Evolutionary conservation across 192 early-diverging fungal genomes (phyloP), one percentile per base, ranked within the genome.

Genomic region (Oehlia diaphana): DNA sequence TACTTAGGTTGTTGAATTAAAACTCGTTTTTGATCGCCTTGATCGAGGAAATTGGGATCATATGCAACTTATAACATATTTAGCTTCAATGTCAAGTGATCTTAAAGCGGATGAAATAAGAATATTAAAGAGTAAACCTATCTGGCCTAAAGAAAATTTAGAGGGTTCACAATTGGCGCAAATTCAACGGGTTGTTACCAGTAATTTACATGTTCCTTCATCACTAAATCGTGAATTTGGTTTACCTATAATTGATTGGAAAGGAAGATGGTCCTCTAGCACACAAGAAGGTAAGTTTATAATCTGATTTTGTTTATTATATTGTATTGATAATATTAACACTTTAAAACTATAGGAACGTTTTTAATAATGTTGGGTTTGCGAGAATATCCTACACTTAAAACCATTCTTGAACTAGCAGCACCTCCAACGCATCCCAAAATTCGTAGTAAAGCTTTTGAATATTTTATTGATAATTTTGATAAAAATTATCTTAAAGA

Each of bases 1-100:
- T 37, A 37, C 37, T 5, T 9, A 47, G 44, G 44, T 47, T 33
- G 23, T 58, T 21, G 4, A 13, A 14, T 47, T 67, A n/a, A 78
- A 65, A 26, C 9, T 21, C 23, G 7, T 39, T 16, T 35, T 47
- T 47, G 44, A 47, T 12, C 39, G 39, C 0, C 39, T 42, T 42
- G 10, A 47, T 12, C 88, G 89, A 14, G 88, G 94, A 44, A 92
- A 91, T 67, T 97, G 94, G 94, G 93, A 95, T 73, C 92, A 96
- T 79, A 86, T 93, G 28, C 90, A 94, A 78, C 84, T 97, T 6
- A 82, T 94, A 37, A 95, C 94, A 79, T 97, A 96, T 80, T 84
- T 97, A 10, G 86, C 90, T 0, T 88, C 90, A 1, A 88, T 96
- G 62, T 88, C 91, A 64, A 82, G 84, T 42, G 91, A 92, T 23